Base-by-base conservation (phyloP, 495 filamentous ascomycete genomes). In the Thermothielavioides terrestris region DNA sequence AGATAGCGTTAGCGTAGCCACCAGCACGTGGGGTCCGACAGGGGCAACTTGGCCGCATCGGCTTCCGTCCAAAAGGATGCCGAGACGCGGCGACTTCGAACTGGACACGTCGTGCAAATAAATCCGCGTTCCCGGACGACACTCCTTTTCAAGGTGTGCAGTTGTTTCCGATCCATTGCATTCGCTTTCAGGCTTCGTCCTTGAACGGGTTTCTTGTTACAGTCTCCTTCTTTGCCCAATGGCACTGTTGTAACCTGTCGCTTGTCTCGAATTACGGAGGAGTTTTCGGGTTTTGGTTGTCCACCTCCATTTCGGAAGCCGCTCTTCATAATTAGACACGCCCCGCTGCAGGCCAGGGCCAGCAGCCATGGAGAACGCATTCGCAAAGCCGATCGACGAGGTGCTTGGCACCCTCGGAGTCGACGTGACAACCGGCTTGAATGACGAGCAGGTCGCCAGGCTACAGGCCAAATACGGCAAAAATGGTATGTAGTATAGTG, bases 361-460 rank as follows among this genome's bases (percentile, higher is more conserved):
- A 30, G 49, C 49, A 36, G 56, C 31, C 51, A 95, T 95, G 90
- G 88, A 96, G 61, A 77, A 79, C 66, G 82, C 89, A 35, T 95
- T 85, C 64, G 70, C 81, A 45, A 77, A 77, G 63, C 74, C 85
- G 50, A 77, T 76, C 56, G 69, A 77, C 46, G 78, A 89, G 60
- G 80, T 84, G 55, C 75, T 95, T 59, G 73, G 77, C 60, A 73
- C 81, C 59, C 89, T 95, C 59, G 67, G 74, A 22, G 86, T 88
- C 23, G 70, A 83, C 43, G 78, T 84, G 56, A 54, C 70, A 15
- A 68, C 71, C 50, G 90, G 90, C 53, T 71, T 96, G 52, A 82
- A 78, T 18, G 77, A 84, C 45, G 62, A 70, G 18, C 86, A 90
- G 62, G 82, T 91, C n/a, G 15, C 68, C 22, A 67, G 73, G 39